Conservation (phyloP, 306 rosid species). For the Acacia acuminata region DNA sequence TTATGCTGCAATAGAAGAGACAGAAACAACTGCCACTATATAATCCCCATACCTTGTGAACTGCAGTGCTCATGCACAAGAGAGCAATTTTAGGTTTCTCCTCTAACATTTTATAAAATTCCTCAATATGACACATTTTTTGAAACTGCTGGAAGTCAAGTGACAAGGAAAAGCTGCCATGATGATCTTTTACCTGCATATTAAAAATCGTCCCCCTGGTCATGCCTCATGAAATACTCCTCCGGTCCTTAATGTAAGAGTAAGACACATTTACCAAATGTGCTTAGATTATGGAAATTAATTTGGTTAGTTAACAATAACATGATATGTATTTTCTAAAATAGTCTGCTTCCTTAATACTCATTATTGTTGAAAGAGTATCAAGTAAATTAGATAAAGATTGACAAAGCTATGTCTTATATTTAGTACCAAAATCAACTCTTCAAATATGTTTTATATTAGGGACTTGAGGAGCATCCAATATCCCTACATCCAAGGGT, state of each 20-base stretch:
- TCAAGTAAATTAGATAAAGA: too few species aligned
- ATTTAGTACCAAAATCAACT: too few species aligned
- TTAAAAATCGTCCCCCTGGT: neutral
- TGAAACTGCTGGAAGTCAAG: conserved; percentile 71
- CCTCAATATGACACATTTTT: conserved; percentile 44
- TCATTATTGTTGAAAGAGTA: too few species aligned
- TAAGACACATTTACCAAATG: too few species aligned
- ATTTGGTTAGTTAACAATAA: too few species aligned
- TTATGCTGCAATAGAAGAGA: neutral
- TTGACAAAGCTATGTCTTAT: too few species aligned
- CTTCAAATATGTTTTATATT: too few species aligned
- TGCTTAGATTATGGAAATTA: too few species aligned
- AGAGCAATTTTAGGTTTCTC: conserved; percentile 78
- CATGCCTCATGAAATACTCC: neutral
- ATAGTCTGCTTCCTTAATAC: too few species aligned
- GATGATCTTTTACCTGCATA: conserved; percentile 52
- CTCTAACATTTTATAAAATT: conserved; percentile 55
- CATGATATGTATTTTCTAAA: too few species aligned
- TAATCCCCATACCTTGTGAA: conserved; percentile 60
- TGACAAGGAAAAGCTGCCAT: conserved; percentile 51
- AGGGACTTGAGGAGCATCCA: neutral
- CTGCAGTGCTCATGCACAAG: conserved; percentile 70
- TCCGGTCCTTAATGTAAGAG: too few species aligned
- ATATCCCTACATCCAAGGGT: neutral
- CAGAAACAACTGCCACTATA: neutral